Evolutionary conservation across 2,329 filamentous ascomycete species (phyloP).

Genomic region (Fusarium nisikadoi): DNA sequence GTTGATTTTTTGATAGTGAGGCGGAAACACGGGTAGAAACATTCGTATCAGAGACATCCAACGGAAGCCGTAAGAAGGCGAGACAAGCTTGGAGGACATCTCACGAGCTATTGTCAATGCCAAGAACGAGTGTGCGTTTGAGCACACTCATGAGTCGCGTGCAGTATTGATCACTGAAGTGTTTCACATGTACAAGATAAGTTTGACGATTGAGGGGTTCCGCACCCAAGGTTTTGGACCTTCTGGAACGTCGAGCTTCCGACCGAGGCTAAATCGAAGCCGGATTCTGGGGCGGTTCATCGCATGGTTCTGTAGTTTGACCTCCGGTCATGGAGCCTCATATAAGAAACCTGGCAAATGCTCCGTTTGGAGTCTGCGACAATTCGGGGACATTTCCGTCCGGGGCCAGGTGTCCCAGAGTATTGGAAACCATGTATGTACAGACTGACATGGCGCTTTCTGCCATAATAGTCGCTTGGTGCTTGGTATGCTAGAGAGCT

Average conservation of each 20-base stretch:
- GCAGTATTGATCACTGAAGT: conserved; percentile 26
- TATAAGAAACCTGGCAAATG: conserved; percentile 22
- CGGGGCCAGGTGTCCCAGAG: conserved; percentile 36
- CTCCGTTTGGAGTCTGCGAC: conserved; percentile 29
- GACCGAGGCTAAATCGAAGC: conserved; percentile 31
- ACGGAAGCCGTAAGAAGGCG: conserved; percentile 16
- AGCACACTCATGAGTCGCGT: conserved; percentile 22
- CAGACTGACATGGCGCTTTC: conserved; percentile 17
- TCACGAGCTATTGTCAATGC: conserved; percentile 16
- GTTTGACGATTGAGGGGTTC: conserved; percentile 28
- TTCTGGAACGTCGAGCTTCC: conserved; percentile 43
- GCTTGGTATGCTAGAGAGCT: conserved; percentile 24
- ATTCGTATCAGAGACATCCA: conserved; percentile 30
- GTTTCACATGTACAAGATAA: conserved; percentile 38
- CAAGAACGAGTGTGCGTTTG: conserved; percentile 11
- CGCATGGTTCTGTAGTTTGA: conserved; percentile 19
- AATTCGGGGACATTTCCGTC: conserved; percentile 37
- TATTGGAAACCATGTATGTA: conserved; percentile 30
- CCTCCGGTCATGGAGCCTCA: not conserved
- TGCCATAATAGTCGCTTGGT: conserved; percentile 17
- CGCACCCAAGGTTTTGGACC: conserved; percentile 29
- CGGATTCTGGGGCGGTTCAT: conserved; percentile 25
- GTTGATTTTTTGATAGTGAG: conserved; percentile 22
- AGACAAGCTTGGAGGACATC: conserved; percentile 17
- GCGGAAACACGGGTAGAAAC: conserved; percentile 27